Percentiles rank a stretch among this genome's conserved stretches.
phyloP scores from a whole-genome alignment of 2,329 filamentous ascomycete species.

The Cladosporium phlei region DNA sequence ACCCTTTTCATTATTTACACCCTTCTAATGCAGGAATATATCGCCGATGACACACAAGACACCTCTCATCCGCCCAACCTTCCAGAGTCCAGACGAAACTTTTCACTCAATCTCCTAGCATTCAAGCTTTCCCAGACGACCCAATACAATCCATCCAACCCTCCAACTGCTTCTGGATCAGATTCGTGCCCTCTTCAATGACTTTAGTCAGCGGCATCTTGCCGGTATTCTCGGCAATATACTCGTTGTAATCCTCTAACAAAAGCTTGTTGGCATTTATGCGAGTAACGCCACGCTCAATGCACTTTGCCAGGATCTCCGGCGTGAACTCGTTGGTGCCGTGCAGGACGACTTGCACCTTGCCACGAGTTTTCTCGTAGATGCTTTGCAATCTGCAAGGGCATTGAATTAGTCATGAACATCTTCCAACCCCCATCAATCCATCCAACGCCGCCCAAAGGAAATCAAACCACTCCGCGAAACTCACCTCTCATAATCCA shows the following conservation, averaged over 20 bases:
- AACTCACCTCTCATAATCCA: conserved; percentile 53
- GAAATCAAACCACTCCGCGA: not conserved
- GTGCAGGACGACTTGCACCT: conserved; percentile 53
- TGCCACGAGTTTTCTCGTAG: conserved; percentile 44
- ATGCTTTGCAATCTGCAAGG: conserved; percentile 40
- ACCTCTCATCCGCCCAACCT: too few species aligned
- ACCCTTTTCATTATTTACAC: too few species aligned
- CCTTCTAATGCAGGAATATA: too few species aligned
- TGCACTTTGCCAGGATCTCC: conserved; percentile 52
- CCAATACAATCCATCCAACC: conserved; percentile 51
- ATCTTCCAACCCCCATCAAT: too few species aligned
- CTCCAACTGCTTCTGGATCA: conserved; percentile 54
- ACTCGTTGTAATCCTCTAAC: conserved; percentile 46
- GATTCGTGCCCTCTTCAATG: conserved; percentile 51
- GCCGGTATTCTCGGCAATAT: conserved; percentile 46
- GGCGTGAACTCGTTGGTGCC: conserved; percentile 55
- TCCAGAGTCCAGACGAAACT: too few species aligned
- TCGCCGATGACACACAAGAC: too few species aligned
- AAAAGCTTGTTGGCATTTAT: conserved; percentile 58
- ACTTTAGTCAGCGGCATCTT: conserved; percentile 49
- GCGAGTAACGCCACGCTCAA: conserved; percentile 52
- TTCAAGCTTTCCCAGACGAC: conserved; percentile 34
- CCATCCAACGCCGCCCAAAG: not conserved
- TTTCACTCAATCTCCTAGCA: too few species aligned
- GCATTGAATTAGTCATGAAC: too few species aligned